These are phyloP conservation scores for Colletotrichum tamarilloi DNA, from an alignment of 2,329 filamentous ascomycete genomes.

Conservation along the genomic window DNA sequence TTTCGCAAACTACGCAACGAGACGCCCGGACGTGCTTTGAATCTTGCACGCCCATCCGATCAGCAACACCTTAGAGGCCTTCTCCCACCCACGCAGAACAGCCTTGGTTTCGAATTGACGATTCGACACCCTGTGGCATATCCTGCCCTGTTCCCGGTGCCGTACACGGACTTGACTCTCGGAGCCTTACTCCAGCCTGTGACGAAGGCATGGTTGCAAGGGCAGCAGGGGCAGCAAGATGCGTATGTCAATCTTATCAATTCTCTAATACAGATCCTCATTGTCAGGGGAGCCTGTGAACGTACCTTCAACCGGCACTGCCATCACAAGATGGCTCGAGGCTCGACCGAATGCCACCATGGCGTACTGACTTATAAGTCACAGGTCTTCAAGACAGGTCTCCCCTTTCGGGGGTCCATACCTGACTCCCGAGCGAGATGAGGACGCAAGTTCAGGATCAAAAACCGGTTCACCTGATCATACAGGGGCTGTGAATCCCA, in stretches of 20 bases:
- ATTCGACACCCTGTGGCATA: conserved; percentile 11
- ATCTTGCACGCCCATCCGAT: background rate
- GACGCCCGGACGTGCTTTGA: background rate
- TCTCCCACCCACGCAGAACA: conserved; percentile 18
- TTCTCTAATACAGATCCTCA: background rate
- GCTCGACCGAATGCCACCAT: background rate
- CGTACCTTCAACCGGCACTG: background rate
- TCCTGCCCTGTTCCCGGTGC: background rate
- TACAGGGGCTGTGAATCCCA: background rate
- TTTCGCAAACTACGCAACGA: background rate
- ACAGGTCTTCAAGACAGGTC: background rate
- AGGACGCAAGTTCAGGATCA: background rate
- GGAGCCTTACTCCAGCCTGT: conserved; percentile 1
- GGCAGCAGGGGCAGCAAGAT: background rate
- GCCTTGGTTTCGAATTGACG: conserved; percentile 8
- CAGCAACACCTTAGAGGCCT: background rate
- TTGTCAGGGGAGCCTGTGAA: background rate
- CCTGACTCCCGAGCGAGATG: conserved; percentile 2
- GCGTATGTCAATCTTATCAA: background rate
- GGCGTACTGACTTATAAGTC: background rate
- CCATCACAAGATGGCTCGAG: background rate
- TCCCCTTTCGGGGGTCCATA: background rate
- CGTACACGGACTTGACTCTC: background rate
- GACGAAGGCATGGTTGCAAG: background rate
- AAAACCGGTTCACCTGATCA: background rate